phyloP scores from a whole-genome alignment of 148 eudicot species.

The Camellia granthamiana region DNA sequence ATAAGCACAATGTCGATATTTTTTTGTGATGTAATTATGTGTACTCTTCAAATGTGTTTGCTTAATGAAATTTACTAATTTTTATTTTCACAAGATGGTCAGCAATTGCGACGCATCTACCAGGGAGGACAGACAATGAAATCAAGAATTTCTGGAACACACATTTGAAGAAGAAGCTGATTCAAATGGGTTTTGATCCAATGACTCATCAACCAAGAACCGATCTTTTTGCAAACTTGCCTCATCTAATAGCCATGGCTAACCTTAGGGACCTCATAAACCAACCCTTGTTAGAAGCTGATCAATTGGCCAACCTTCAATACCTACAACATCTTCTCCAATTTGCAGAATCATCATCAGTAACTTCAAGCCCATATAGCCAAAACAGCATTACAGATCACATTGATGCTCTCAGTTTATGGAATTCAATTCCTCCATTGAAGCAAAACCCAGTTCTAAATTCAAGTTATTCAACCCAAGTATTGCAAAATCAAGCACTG shows the following conservation, averaged over 20 bases:
- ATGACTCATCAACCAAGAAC: conserved; percentile 30
- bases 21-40: no score
- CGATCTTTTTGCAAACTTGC: conserved; percentile 26
- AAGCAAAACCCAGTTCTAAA: background rate
- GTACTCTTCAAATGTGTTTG: no score
- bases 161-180: conserved; percentile 28
- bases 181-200: conserved; percentile 31
- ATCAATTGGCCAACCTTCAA: conserved; percentile 4
- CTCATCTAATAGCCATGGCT: conserved; percentile 30
- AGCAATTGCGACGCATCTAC: conserved; percentile 26
- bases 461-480: background rate
- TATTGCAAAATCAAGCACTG: background rate
- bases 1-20: no score
- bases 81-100: conserved; percentile 23
- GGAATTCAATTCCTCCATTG: background rate
- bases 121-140: conserved; percentile 30
- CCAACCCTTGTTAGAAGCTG: background rate
- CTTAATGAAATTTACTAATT: background rate
- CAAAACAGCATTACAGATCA: background rate
- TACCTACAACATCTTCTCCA: conserved; percentile 1
- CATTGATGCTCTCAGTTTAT: background rate
- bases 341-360: background rate
- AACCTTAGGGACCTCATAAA: conserved; percentile 26
- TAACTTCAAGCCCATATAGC: background rate
- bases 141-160: conserved; percentile 36